Conservation (phyloP, 2,329 filamentous ascomycete genomes). For the Neophaeococcomyces aloes region DNA sequence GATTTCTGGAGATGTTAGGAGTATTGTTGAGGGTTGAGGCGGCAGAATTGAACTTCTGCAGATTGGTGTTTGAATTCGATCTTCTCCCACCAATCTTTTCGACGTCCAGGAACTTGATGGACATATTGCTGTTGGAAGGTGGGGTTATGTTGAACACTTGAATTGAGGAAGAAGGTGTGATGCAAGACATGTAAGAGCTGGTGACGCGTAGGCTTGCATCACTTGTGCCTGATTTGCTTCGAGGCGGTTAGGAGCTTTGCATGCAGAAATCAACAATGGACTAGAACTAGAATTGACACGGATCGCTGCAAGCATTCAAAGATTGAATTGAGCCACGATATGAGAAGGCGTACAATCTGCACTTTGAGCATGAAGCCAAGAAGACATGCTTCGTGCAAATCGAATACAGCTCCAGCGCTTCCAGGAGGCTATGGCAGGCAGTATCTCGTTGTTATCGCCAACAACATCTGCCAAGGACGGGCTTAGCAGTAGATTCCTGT, state of each 20-base stretch:
- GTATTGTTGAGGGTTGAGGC: conserved; percentile 8
- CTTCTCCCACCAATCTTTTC: conserved; percentile 3
- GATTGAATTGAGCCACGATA: background rate
- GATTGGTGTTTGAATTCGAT: conserved; percentile 1
- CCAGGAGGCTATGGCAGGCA: background rate
- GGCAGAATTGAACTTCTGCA: conserved; percentile 6
- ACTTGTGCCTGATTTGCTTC: background rate
- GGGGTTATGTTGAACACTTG: background rate
- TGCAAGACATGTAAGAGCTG: background rate
- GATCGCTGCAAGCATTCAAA: background rate
- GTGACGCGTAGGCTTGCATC: background rate
- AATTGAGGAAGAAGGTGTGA: conserved; percentile 1
- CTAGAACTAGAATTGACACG: background rate
- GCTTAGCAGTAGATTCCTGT: background rate
- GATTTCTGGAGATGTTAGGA: conserved; percentile 4
- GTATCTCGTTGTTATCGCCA: conserved; percentile 3
- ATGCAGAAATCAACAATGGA: background rate
- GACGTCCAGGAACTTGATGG: conserved; percentile 1
- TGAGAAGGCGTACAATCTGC: background rate
- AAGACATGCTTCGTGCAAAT: background rate
- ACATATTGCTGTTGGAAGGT: conserved; percentile 1
- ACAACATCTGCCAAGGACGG: conserved; percentile 3
- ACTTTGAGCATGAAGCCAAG: background rate
- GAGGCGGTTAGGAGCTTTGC: background rate
- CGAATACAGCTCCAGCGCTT: background rate